These are phyloP conservation scores for Pueraria montana DNA, from an alignment of 306 rosid genomes.

Conservation along the genomic window DNA sequence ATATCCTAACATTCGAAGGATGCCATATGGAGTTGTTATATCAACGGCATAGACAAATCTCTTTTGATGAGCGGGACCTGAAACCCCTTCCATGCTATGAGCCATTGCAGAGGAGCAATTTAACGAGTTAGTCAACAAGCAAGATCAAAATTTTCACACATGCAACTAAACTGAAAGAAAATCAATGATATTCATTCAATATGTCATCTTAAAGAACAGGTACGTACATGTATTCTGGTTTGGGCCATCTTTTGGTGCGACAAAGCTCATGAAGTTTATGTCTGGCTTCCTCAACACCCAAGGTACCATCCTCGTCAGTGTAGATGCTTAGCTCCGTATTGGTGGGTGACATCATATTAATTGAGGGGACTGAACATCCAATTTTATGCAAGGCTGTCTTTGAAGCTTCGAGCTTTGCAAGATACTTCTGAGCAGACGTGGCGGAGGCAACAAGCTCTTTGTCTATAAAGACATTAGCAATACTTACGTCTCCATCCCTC, in stretches of 20 bases:
- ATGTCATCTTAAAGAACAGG: background rate
- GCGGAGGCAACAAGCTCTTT: too few species aligned
- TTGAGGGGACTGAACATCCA: background rate
- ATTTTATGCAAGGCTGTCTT: slow-evolving; percentile 67
- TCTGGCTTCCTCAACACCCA: slow-evolving; percentile 69
- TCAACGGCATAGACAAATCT: slow-evolving; percentile 58
- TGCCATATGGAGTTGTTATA: slow-evolving; percentile 49
- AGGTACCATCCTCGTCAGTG: slow-evolving; percentile 44
- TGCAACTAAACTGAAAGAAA: slow-evolving; percentile 29
- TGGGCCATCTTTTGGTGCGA: slow-evolving; percentile 67
- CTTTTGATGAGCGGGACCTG: slow-evolving; percentile 67
- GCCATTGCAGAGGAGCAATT: slow-evolving; percentile 1
- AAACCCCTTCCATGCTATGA: slow-evolving; percentile 64
- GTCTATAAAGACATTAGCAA: too few species aligned
- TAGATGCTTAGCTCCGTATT: background rate
- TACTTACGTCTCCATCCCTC: too few species aligned
- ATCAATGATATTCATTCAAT: background rate
- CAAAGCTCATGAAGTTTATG: slow-evolving; percentile 69
- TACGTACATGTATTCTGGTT: slow-evolving; percentile 44
- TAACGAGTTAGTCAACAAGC: background rate
- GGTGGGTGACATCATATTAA: background rate
- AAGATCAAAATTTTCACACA: background rate
- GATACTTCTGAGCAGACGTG: slow-evolving; percentile 66
- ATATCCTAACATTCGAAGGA: slow-evolving; percentile 46
- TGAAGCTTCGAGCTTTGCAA: slow-evolving; percentile 78